Evolutionary conservation across 768 basidiomycete species (phyloP), one percentile per base, ranked within the genome.

Genomic region (Tricholoma sp.): DNA sequence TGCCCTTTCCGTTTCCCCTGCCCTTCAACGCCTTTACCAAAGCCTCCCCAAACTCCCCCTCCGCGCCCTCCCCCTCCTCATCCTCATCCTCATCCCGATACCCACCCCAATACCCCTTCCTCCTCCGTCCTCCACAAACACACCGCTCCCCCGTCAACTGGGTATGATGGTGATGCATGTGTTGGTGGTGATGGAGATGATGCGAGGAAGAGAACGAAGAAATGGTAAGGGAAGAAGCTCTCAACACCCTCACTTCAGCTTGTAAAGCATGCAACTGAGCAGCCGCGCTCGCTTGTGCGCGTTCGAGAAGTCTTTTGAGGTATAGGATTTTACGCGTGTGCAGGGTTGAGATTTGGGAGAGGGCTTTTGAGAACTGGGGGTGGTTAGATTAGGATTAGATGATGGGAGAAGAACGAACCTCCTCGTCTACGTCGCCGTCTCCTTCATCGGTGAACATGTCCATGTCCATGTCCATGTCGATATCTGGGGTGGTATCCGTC

Each of bases 241-340:
- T 83, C 29, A 93, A 74, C 24, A 89, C 74, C 11, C 83, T 77
- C 3, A 91, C 75, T 65, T 94, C 89, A 1, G 90, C 91, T 70
- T 93, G 91, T 0, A 94, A 74, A 0, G 92, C 91, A 64, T 94
- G 91, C 1, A 93, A 74, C 64, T 94, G 92, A 1, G 90, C 86
- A 0, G 91, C 89, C 1, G 87, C 79, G 8, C 85, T 83, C 2
- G 86, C 83, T 63, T 94, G 92, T 0, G 89, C 80, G 39, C 86
- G 86, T 62, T 94, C 91, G 11, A 94, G 79, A 1, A 94, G 77
- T 1, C 91, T 81, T 65, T 87, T 92, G 71, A 89, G 88, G 57
- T 85, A 83, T 14, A 84, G 78, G 12, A 91, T 79, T 62, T 88
- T 89, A 21, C 73, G 71, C 0, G 76, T 72, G 61, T 83, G 80